Evolutionary conservation across 345 rosid species (phyloP), one percentile per base, ranked within the genome.

Genomic region (Eucalyptus curtisii): DNA sequence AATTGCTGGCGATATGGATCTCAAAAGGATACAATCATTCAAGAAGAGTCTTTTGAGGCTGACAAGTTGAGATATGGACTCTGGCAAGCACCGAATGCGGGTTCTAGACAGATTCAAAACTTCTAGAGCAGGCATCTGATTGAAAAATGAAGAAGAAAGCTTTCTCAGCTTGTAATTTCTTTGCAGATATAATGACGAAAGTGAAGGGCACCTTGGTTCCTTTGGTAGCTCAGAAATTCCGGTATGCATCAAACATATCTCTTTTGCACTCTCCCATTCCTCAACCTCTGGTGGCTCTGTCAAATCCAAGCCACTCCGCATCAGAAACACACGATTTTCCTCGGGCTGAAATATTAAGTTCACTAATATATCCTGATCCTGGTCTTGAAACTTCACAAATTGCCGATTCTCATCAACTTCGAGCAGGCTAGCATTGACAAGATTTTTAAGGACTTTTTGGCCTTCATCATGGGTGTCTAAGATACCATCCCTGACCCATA

Each of bases 81-180:
- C 84, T 9, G 92, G 92, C 88, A 92, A 90, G 37, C 88, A 86
- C 42, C 90, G 90, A 71, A 91, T 86, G 49, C 85, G 88, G 76
- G 93, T 92, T 85, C 52, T 44, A 13, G 93, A 92, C 16, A 92
- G 45, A 88, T 92, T 90, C 16, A 91, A 86, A 3, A 86, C 68
- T 59, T 90, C 87, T 40, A 89, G 89, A 61, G 27, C 45, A 37
- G 91, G 84, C 90, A 91, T 92, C 24, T 76, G 71, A 37, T 55
- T 53, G 30, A 91, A 91, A 86, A 86, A 91, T 6, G 84, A 59
- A 7, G 89, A 82, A 48, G 93, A 90, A n/a, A 92, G 86, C n/a
- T 19, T 68, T 66, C 89, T 91, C 16, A 91, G 20, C 68, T 89
- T 90, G 61, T 27, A 50, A 76, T 91, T 92, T 52, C 87, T 86